These are phyloP conservation scores for Brassica balearica DNA, from an alignment of 441 rosid species.

Conservation along the genomic window DNA sequence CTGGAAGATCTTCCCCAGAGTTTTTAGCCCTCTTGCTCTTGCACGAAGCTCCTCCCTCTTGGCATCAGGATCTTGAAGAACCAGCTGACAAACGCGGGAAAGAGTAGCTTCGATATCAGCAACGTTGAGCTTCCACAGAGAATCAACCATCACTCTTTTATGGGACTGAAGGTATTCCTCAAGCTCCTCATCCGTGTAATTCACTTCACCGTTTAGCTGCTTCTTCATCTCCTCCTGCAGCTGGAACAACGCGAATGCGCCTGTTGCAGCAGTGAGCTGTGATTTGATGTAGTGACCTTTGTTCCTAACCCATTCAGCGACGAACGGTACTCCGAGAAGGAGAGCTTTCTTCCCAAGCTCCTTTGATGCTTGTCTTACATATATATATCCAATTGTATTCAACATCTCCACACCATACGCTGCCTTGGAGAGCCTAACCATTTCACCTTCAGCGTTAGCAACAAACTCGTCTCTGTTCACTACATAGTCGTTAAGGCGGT, in stretches of 20 bases:
- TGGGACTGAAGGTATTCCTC: slow-evolving; percentile 85
- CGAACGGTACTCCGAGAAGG: slow-evolving; percentile 80
- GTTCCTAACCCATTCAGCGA: slow-evolving; percentile 98
- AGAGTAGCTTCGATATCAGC: slow-evolving; percentile 98
- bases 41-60: slow-evolving; percentile 91
- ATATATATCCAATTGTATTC: slow-evolving; percentile 95
- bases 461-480: slow-evolving; percentile 77
- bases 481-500: slow-evolving; percentile 77
- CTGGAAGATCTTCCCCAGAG: slow-evolving; percentile 95
- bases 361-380: slow-evolving; percentile 89
- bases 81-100: slow-evolving; percentile 96
- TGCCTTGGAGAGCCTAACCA: slow-evolving; percentile 80
- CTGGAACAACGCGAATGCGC: slow-evolving; percentile 96
- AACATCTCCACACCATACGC: slow-evolving; percentile 83
- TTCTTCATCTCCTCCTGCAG: slow-evolving; percentile 97
- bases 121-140: slow-evolving; percentile 97
- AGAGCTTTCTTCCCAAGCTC: slow-evolving; percentile 94
- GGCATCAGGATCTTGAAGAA: slow-evolving; percentile 85
- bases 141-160: slow-evolving; percentile 92
- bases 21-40: slow-evolving; percentile 92
- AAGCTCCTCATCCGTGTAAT: slow-evolving; percentile 61
- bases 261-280: slow-evolving; percentile 96
- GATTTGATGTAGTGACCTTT: slow-evolving; percentile 96
- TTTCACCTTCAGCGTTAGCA: slow-evolving; percentile 79
- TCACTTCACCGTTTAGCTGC: slow-evolving; percentile 83